Percentiles rank a stretch among this genome's conserved stretches.
phyloP scores from a whole-genome alignment of 139 green algal genomes.

The Coelastrella sp. region DNA sequence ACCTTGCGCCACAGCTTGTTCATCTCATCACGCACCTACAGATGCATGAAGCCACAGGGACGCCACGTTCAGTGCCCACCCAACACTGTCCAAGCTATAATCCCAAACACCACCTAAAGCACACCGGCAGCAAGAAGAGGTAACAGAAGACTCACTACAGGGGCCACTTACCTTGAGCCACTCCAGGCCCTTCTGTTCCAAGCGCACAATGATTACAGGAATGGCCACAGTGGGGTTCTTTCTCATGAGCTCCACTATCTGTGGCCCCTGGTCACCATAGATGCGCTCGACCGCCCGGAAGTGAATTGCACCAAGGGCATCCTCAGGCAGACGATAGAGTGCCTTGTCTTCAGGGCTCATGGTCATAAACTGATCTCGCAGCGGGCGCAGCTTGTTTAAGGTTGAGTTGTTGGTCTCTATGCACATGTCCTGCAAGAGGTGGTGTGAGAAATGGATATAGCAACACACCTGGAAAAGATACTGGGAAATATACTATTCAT shows the following conservation, averaged over 20 bases:
- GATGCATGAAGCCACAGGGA: neutral
- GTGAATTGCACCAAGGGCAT: slow-evolving; percentile 76
- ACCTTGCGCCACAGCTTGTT: slow-evolving; percentile 87
- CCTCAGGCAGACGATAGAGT: slow-evolving; percentile 65
- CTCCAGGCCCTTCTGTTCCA: slow-evolving; percentile 96
- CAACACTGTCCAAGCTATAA: neutral
- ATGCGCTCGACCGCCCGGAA: slow-evolving; percentile 86
- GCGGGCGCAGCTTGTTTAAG: slow-evolving; percentile 67
- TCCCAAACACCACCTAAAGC: neutral
- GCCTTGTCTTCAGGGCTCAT: slow-evolving; percentile 77
- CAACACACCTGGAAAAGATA: too few species aligned
- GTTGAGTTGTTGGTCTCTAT: slow-evolving; percentile 87
- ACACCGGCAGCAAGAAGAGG: neutral
- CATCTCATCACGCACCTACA: slow-evolving; percentile 81
- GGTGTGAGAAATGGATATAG: slow-evolving; percentile 49
- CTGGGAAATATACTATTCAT: too few species aligned
- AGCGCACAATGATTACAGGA: slow-evolving; percentile 86
- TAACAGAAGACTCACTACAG: neutral
- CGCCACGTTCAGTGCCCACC: too few species aligned
- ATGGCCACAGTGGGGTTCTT: slow-evolving; percentile 90
- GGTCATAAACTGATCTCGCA: slow-evolving; percentile 65
- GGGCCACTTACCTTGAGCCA: slow-evolving; percentile 67
- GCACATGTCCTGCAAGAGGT: slow-evolving; percentile 79
- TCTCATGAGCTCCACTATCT: slow-evolving; percentile 82
- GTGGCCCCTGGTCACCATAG: slow-evolving; percentile 79